phyloP scores from a whole-genome alignment of 2,329 filamentous ascomycete species.

The Aquanectria penicillioides region DNA sequence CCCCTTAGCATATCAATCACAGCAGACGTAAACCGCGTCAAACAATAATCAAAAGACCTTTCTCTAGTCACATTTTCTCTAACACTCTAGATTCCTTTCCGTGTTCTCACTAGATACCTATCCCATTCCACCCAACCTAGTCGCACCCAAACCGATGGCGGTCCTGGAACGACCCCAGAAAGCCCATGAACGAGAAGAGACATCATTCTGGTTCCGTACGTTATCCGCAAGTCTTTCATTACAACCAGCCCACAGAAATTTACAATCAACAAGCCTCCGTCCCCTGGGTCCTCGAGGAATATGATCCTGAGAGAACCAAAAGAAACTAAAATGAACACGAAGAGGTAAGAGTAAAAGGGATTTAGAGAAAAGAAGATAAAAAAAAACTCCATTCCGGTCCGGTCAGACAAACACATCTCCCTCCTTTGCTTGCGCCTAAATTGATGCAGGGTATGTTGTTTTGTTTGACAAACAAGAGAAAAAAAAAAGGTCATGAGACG shows the following conservation, averaged over 20 bases:
- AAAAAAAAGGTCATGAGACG: slow-evolving; percentile 34
- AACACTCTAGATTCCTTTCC: slow-evolving; percentile 40
- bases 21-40: too few species aligned
- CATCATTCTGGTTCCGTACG: slow-evolving; percentile 37
- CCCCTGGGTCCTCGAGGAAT: slow-evolving; percentile 4
- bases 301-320: slow-evolving; percentile 16
- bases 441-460: slow-evolving; percentile 45
- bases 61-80: slow-evolving; percentile 41
- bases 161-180: too few species aligned
- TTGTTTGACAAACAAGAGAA: slow-evolving; percentile 7
- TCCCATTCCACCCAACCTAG: too few species aligned
- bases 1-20: too few species aligned
- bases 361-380: slow-evolving; percentile 10
- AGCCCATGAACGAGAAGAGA: slow-evolving; percentile 19
- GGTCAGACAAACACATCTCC: slow-evolving; percentile 23
- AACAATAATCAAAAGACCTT: background rate
- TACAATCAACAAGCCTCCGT: background rate
- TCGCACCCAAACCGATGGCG: too few species aligned
- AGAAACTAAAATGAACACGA: slow-evolving; percentile 15
- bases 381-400: slow-evolving; percentile 32
- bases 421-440: slow-evolving; percentile 36
- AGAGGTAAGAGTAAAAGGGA: slow-evolving; percentile 12
- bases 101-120: too few species aligned
- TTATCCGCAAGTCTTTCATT: slow-evolving; percentile 12
- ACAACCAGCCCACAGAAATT: background rate